A percentile compares a stretch with the other conserved stretches of the same genome.
These are phyloP conservation scores for Xylaria cubensis DNA, from an alignment of 495 filamentous ascomycete genomes.

Conservation along the genomic window DNA sequence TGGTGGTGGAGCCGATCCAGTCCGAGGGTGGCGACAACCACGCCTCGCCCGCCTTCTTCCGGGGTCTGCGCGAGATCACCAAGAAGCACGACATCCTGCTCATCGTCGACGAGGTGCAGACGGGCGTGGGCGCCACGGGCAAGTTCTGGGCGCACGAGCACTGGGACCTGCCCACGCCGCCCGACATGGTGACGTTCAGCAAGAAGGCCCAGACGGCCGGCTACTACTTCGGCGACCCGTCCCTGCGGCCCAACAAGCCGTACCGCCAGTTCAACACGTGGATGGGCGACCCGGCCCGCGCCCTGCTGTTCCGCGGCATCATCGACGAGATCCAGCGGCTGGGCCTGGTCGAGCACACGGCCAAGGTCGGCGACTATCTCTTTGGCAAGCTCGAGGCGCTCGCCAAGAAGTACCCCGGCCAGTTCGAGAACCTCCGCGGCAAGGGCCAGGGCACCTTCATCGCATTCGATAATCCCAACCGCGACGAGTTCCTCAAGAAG, in stretches of 20 bases:
- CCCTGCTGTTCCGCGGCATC: slow-evolving; percentile 91
- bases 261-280: slow-evolving; percentile 99
- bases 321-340: slow-evolving; percentile 85
- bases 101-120: slow-evolving; percentile 99
- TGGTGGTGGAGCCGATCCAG: slow-evolving; percentile 95
- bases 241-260: slow-evolving; percentile 95
- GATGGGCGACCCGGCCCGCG: slow-evolving; percentile 97
- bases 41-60: slow-evolving; percentile 92
- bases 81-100: slow-evolving; percentile 85
- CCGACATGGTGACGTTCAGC: slow-evolving; percentile 98
- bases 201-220: slow-evolving; percentile 99
- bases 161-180: slow-evolving; percentile 84
- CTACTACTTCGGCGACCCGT: slow-evolving; percentile 90
- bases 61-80: slow-evolving; percentile 82
- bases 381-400: slow-evolving; percentile 73
- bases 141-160: slow-evolving; percentile 99
- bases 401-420: slow-evolving; percentile 74
- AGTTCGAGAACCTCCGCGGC: slow-evolving; percentile 89
- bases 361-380: slow-evolving; percentile 82
- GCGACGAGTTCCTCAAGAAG: slow-evolving; percentile 84
- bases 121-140: slow-evolving; percentile 92
- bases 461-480: slow-evolving; percentile 86
- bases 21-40: slow-evolving; percentile 99
- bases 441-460: slow-evolving; percentile 97
- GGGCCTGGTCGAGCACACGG: slow-evolving; percentile 81